phyloP scores from a whole-genome alignment of 2,329 filamentous ascomycete species.

The Exophiala sideris region DNA sequence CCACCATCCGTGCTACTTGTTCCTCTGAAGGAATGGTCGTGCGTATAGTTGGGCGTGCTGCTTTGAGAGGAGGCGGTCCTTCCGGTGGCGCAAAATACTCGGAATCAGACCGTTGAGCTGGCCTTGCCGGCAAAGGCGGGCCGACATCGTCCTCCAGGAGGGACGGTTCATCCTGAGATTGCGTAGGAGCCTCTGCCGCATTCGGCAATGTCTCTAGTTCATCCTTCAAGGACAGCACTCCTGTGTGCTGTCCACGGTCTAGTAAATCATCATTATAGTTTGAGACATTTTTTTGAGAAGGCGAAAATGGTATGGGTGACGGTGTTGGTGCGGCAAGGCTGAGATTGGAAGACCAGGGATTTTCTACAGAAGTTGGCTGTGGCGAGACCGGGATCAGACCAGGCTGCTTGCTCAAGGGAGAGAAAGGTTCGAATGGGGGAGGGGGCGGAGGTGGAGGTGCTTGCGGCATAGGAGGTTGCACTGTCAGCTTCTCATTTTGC shows the following conservation, averaged over 20 bases:
- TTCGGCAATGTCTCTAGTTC: constrained; percentile 20
- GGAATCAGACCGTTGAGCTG: constrained; percentile 8
- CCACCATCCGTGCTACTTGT: constrained; percentile 36
- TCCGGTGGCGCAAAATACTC: constrained; percentile 18
- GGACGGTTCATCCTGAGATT: constrained; percentile 15
- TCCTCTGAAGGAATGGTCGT: constrained; percentile 27
- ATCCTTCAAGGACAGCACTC: constrained; percentile 16
- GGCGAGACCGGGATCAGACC: constrained; percentile 18
- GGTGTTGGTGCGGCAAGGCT: constrained; percentile 11
- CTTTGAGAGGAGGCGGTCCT: constrained; percentile 20
- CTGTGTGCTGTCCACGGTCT: constrained; percentile 20
- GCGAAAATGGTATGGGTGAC: constrained; percentile 21
- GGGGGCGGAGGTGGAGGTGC: constrained; percentile 23
- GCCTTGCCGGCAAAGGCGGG: constrained; percentile 17
- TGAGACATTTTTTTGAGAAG: constrained; percentile 22
- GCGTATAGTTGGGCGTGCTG: constrained; percentile 14
- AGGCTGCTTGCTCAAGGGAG: constrained; percentile 21
- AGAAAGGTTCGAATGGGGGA: constrained; percentile 14
- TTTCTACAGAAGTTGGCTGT: constrained; percentile 12
- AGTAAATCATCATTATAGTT: constrained; percentile 22
- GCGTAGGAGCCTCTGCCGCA: background rate
- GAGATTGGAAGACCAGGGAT: constrained; percentile 24
- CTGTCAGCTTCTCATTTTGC: constrained; percentile 3
- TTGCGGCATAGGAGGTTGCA: constrained; percentile 18
- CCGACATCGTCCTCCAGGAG: constrained; percentile 24